A percentile compares a stretch with the other conserved stretches of the same genome.
phyloP scores from a whole-genome alignment of 257 asterid genomes.

The Leptodermis oblonga region DNA sequence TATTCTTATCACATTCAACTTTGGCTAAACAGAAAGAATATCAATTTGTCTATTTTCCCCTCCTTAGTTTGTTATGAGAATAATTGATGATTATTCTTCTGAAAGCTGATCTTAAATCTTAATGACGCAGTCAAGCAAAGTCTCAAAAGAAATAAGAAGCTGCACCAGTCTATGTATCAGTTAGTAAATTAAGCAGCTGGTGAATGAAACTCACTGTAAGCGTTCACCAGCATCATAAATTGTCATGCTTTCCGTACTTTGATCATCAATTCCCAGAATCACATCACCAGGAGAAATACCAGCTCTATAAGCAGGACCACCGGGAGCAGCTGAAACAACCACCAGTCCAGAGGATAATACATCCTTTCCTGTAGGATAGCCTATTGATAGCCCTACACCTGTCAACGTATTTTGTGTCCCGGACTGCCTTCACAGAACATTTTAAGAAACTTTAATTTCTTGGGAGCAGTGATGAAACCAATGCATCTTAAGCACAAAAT shows the following conservation, averaged over 20 bases:
- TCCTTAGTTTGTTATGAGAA: not conserved
- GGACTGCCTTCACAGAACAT: conserved; percentile 87
- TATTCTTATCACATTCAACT: not conserved
- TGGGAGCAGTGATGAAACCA: conserved; percentile 18
- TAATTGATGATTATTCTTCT: not conserved
- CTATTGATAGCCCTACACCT: conserved; percentile 96
- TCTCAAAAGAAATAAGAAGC: not conserved
- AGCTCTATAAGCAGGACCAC: conserved; percentile 92
- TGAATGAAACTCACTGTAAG: conserved; percentile 67
- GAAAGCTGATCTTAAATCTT: not conserved
- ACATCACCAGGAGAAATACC: conserved; percentile 85
- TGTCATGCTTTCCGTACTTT: conserved; percentile 73
- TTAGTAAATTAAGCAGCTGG: not conserved
- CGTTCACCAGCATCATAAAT: conserved; percentile 92
- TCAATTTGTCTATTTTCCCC: not conserved
- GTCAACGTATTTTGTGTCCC: conserved; percentile 86
- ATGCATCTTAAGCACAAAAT: not conserved
- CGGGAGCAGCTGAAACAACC: conserved; percentile 86
- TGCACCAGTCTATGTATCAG: not conserved
- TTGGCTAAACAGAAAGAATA: not conserved
- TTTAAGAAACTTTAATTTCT: conserved; percentile 26
- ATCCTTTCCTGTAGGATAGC: conserved; percentile 64
- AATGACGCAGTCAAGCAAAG: not conserved
- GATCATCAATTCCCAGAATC: conserved; percentile 71
- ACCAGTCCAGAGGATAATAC: conserved; percentile 65